Evolutionary conservation across 2,329 filamentous ascomycete genomes (phyloP).

Genomic region (Gnomoniopsis smithogilvyi): DNA sequence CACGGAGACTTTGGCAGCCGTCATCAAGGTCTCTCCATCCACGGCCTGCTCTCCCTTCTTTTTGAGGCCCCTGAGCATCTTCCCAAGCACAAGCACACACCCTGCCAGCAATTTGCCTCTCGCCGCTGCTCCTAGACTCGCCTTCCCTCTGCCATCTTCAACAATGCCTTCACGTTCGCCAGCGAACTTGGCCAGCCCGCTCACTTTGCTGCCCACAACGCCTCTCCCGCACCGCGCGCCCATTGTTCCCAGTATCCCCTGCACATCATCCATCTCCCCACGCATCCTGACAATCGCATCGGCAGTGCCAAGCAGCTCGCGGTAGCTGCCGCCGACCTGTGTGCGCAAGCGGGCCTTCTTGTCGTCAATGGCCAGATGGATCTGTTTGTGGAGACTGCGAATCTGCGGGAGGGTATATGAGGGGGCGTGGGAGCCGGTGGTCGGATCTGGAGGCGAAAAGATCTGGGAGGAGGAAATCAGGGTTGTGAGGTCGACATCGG

Average conservation of each 20-base stretch:
- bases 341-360: slow-evolving; percentile 60
- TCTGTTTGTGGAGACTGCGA: slow-evolving; percentile 57
- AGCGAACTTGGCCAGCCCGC: slow-evolving; percentile 50
- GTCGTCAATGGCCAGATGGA: slow-evolving; percentile 59
- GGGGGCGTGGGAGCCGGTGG: slow-evolving; percentile 24
- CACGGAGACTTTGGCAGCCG: slow-evolving; percentile 70
- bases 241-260: slow-evolving; percentile 68
- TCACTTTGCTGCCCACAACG: slow-evolving; percentile 63
- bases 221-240: slow-evolving; percentile 73
- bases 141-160: slow-evolving; percentile 25
- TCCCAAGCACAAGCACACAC: slow-evolving; percentile 46
- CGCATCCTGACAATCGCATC: slow-evolving; percentile 94
- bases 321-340: slow-evolving; percentile 69
- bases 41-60: slow-evolving; percentile 23
- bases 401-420: slow-evolving; percentile 60
- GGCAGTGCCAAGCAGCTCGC: slow-evolving; percentile 85
- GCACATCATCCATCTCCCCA: slow-evolving; percentile 69
- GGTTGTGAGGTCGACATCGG: slow-evolving; percentile 46
- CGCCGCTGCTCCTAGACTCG: slow-evolving; percentile 32
- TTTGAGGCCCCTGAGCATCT: slow-evolving; percentile 42
- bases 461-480: slow-evolving; percentile 51
- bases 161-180: slow-evolving; percentile 23
- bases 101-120: slow-evolving; percentile 48
- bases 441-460: slow-evolving; percentile 38
- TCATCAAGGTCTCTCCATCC: slow-evolving; percentile 48